Evolutionary conservation across 2,329 filamentous ascomycete genomes (phyloP), one percentile per base, ranked within the genome.

Genomic region (Byssothecium circinans): DNA sequence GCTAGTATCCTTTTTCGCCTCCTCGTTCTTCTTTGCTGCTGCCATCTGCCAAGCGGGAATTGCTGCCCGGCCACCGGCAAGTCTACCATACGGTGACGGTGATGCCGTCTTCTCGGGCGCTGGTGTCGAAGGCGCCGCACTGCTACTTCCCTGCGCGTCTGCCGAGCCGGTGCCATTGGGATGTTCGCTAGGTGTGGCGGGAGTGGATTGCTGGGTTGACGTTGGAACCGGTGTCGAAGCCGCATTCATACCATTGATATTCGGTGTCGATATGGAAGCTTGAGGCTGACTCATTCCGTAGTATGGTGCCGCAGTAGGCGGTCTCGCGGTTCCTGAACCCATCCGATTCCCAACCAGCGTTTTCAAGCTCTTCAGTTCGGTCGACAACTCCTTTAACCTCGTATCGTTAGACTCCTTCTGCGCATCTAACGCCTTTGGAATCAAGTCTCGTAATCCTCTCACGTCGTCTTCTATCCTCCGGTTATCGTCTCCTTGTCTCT

Each of bases 331-430:
- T 8, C 59, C 64, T 10, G 67, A 54, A 22, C 68, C 65, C 63
- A 86, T 78, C 35, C 84, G 75, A 68, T 85, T 87, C 27, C 78
- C 78, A 41, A 99, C 83, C 43, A 99, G 78, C 2, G 89, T 88
- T 80, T 96, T 97, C 62, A 99, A 76, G 68, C 91, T 96, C 77
- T 88, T 90, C 61, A 99, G 79, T 73, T 99, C 94, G 6, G 80
- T 82, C 57, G 89, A 88, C 57, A 99, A 82, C 61, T 97, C 94
- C 70, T 85, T 87, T 49, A 99, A 76, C 40, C 91, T 81, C 56
- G 78, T 81, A 66, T 97, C 91, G 20, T 88, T 89, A 44, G 84
- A 80, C 52, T 92, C 88, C 73, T 92, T 92, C 66, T 96, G 90
- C 43, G 87, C 87, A 54, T 94, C 85, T 62, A 99, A 81, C 2